Percentiles rank a stretch among this genome's conserved stretches.
phyloP scores from a whole-genome alignment of 345 rosid species.

The Ricinus communis region DNA sequence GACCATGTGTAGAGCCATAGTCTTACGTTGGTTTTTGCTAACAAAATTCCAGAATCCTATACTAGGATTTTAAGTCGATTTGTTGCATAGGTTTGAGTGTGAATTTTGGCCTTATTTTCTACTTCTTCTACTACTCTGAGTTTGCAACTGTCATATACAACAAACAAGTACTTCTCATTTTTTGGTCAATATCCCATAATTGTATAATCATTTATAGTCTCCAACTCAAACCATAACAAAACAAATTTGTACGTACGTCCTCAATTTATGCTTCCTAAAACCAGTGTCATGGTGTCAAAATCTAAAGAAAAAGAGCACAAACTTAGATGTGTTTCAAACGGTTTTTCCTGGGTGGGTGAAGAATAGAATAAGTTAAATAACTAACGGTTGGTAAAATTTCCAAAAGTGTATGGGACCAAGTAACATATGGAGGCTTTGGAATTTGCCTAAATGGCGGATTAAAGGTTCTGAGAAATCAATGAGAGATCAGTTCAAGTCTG shows the following conservation, averaged over 20 bases:
- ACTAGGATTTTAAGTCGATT: background rate
- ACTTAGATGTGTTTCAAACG: conserved; percentile 16
- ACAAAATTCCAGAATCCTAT: conserved; percentile 26
- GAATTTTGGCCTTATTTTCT: conserved; percentile 43
- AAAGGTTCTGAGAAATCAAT: no score
- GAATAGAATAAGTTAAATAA: conserved; percentile 9
- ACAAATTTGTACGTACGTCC: conserved; percentile 23
- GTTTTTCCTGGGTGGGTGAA: conserved; percentile 25
- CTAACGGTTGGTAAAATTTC: conserved; percentile 24
- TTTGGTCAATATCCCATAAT: conserved; percentile 27
- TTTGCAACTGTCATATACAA: conserved; percentile 17
- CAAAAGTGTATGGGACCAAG: conserved; percentile 16
- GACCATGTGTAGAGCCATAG: background rate
- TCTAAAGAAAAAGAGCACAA: conserved; percentile 16
- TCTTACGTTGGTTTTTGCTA: conserved; percentile 23
- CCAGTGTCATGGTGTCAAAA: background rate
- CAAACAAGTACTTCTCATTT: conserved; percentile 26
- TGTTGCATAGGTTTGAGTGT: conserved; percentile 58
- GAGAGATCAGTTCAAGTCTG: no score
- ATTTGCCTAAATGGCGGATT: background rate
- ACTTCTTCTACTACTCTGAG: background rate
- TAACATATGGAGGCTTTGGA: conserved; percentile 19
- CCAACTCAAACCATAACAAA: conserved; percentile 15
- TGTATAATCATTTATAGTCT: conserved; percentile 29
- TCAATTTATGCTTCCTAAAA: background rate